Base-by-base conservation (phyloP, 257 asterid genomes). In the Eucommia ulmoides region DNA sequence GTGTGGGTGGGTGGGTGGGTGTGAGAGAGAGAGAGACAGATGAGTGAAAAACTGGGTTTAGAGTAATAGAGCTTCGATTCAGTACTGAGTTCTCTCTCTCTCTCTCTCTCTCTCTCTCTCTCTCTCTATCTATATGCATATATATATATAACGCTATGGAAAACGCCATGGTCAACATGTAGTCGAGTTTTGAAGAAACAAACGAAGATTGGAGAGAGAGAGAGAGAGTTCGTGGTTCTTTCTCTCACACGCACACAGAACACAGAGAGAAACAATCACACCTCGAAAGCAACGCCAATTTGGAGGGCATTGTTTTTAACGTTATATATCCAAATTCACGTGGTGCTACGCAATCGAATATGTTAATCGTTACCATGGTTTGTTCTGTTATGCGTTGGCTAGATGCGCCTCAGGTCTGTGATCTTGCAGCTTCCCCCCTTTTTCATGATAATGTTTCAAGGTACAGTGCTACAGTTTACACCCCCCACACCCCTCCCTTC, bases 311-410 rank as follows among this genome's bases (percentile, higher is more conserved):
- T n/a, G n/a, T n/a, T n/a, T n/a, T n/a, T n/a, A n/a, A n/a, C n/a
- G n/a, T n/a, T n/a, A n/a, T n/a, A 50, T 59, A 35, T 61, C 35
- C 23, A 20, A 19, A 67, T 73, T 81, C 87, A 81, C 87, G 93
- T 72, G 81, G 64, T 62, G 49, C 33, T 38, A 33, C 44, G 52
- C 41, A 54, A 61, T 58, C 62, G 65, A 19, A 19, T 42, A 20
- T 19, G n/a, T 18, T 22, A 51, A 42, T 25, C 18, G 50, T 56
- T 67, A 52, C 54, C 69, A 65, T 42, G 53, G n/a, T 70, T 83
- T 77, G 79, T 70, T 77, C 67, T 75, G 71, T 77, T 68, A 49
- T 74, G 68, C 26, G 62, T 62, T 77, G 77, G 65, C 63, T 68
- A 51, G 50, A 61, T 70, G 62, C 53, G n/a, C 55, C 59, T 62